Conservation (phyloP, 1,284 basidiomycete genomes). For the Malassezia yamatoensis region DNA sequence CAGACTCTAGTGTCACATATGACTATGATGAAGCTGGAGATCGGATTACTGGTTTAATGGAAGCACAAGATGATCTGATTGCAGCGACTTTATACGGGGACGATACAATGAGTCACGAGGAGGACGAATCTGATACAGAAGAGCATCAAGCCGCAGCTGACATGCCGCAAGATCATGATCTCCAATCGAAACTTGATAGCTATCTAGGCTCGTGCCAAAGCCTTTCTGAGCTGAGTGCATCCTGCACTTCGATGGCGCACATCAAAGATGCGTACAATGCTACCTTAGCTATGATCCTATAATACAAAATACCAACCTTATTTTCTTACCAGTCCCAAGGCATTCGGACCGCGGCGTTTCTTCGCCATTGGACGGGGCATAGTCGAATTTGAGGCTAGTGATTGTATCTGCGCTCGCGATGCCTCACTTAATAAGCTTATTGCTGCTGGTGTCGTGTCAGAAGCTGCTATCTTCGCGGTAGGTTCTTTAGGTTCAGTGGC, state of each 20-base stretch:
- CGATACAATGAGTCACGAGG: not conserved
- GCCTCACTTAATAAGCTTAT: slow-evolving; percentile 22
- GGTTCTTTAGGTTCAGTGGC: no score
- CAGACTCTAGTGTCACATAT: not conserved
- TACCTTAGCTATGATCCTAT: not conserved
- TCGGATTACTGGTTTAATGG: slow-evolving; percentile 23
- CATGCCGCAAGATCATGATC: not conserved
- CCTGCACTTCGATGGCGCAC: not conserved
- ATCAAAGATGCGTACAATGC: not conserved
- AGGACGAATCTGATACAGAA: not conserved
- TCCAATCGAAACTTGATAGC: not conserved
- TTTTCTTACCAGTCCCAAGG: slow-evolving; percentile 43
- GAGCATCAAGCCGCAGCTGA: not conserved
- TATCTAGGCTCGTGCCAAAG: not conserved
- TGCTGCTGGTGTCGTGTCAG: slow-evolving; percentile 19
- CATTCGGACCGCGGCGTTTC: slow-evolving; percentile 31
- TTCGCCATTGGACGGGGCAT: slow-evolving; percentile 20
- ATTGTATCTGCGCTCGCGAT: slow-evolving; percentile 17
- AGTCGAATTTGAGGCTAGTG: not conserved
- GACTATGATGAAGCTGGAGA: slow-evolving; percentile 27
- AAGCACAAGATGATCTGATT: slow-evolving; percentile 32
- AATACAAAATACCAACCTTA: slow-evolving; percentile 13
- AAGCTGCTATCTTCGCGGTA: not conserved
- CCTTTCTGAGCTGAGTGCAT: not conserved
- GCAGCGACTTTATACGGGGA: slow-evolving; percentile 23